Evolutionary conservation across 768 basidiomycete genomes (phyloP), one percentile per base, ranked within the genome.

Genomic region (Psilocybe cubensis): DNA sequence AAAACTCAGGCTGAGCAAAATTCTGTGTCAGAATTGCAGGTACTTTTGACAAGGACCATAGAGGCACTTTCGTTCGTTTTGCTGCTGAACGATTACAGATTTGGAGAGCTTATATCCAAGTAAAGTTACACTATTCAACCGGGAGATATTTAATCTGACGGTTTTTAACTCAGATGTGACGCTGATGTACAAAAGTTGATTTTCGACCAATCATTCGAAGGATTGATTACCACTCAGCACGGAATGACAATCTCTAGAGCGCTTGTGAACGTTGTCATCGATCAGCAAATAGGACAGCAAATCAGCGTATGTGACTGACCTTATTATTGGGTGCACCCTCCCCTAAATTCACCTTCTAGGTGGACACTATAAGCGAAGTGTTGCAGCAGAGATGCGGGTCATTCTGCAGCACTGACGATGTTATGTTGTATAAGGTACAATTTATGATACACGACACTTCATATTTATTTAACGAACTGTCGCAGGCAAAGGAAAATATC

Each of bases 331-430:
- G 12, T 52, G 31, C 28, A 24, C 21, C 50, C 29, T 29, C 43
- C 40, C 27, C 23, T 38, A 3, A 58, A 38, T 60, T 50, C 58
- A 50, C 63, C n/a, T 12, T 56, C 25, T 57, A 96, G 95, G 92
- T 99, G 61, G 97, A 99, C 72, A 92, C 94, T 5, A 92, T 99
- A 71, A 96, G 94, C 69, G 95, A 98, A 66, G 87, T 95, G 41
- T 75, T 99, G 35, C 96, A 98, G 68, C 88, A 92, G 65, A 83
- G 94, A 69, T 99, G 97, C 63, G 96, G 96, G 2, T 93, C 95
- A 12, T 98, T 98, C 82, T 98, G 95, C 72, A 96, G 96, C 63
- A 89, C 96, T 2, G 97, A 98, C 67, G 97, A 99, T 74, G 97
- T 99, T 42, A 92, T 97, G 83, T 73, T 97, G 25, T 98, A 98